These are phyloP conservation scores for Carex cristatella DNA, from an alignment of 176 grass and related monocot species.

Conservation along the genomic window DNA sequence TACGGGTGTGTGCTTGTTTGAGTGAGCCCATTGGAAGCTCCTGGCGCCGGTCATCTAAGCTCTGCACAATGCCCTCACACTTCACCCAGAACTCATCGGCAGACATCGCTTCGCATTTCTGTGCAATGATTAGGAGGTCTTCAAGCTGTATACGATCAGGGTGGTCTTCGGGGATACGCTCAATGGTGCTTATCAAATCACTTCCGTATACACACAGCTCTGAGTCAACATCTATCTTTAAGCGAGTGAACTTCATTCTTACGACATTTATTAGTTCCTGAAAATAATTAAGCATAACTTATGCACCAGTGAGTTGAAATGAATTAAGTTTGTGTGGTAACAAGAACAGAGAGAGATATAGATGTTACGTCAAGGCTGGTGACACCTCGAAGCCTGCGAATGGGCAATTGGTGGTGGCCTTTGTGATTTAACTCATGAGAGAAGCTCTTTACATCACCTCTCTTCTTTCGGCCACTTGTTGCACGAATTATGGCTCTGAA, in stretches of 20 bases:
- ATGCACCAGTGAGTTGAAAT: conserved; percentile 4
- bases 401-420: conserved; percentile 31
- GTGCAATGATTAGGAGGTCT: conserved; percentile 75
- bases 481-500: conserved; percentile 81
- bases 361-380: conserved; percentile 29
- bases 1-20: conserved; percentile 67
- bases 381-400: conserved; percentile 45
- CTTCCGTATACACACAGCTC: conserved; percentile 74
- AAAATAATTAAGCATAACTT: conserved; percentile 3
- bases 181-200: conserved; percentile 60
- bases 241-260: conserved; percentile 54
- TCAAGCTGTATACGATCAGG: conserved; percentile 47
- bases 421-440: conserved; percentile 69
- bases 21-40: conserved; percentile 48
- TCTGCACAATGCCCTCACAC: conserved; percentile 77
- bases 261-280: conserved; percentile 73
- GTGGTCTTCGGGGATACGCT: neutral
- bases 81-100: conserved; percentile 66
- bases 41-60: conserved; percentile 72
- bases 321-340: neutral
- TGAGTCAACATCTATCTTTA: conserved; percentile 74
- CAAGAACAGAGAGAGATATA: neutral
- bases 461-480: conserved; percentile 81
- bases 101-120: conserved; percentile 79
- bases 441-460: conserved; percentile 79